Evolutionary conservation across 2,329 filamentous ascomycete species (phyloP), one percentile per base, ranked within the genome.

Genomic region (Diplodia seriata): DNA sequence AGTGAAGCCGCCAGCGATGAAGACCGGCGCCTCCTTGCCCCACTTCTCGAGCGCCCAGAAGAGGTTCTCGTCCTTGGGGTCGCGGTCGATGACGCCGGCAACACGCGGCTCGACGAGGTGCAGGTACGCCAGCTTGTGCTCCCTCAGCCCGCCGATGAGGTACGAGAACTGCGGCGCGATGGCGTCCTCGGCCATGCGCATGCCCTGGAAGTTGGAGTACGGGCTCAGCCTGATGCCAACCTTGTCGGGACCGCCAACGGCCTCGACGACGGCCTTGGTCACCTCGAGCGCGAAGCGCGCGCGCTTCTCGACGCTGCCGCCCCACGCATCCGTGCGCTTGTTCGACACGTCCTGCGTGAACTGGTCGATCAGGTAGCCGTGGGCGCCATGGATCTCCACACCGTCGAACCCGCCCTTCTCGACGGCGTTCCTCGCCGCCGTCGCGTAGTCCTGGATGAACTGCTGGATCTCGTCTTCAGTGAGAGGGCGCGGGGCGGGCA

Each of bases 291-390:
- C 81, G 70, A 89, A 84, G 47, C 85, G 76, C 63, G 82, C 73
- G 69, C 87, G 80, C 72, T 86, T 84, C 79, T 84, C 82, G 15
- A 85, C 73, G 56, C 78, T 81, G 18, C 84, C 84, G 7, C 77
- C 84, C 78, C 78, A 85, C 61, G 56, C 71, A 69, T 86, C 84
- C 3, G 77, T 85, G 1, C 87, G 82, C 59, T 80, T 80, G 76
- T 90, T 90, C 72, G 80, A 79, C 3, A 77, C 82, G 69, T 86
- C 84, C 70, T 87, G 89, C 11, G 90, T 79, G 76, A 93, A 93
- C 71, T 90, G 85, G 68, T 85, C 85, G 31, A 91, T 76, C 1
- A 93, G 81, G 73, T 92, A 92, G 3, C 89, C 89, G 72, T 91
- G 89, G 1, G 88, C 88, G 43, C 76, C 82, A 70, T 83, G 81